These are phyloP conservation scores for Xylariomycetidae sp. DNA, from an alignment of 2,329 filamentous ascomycete genomes.

Conservation along the genomic window DNA sequence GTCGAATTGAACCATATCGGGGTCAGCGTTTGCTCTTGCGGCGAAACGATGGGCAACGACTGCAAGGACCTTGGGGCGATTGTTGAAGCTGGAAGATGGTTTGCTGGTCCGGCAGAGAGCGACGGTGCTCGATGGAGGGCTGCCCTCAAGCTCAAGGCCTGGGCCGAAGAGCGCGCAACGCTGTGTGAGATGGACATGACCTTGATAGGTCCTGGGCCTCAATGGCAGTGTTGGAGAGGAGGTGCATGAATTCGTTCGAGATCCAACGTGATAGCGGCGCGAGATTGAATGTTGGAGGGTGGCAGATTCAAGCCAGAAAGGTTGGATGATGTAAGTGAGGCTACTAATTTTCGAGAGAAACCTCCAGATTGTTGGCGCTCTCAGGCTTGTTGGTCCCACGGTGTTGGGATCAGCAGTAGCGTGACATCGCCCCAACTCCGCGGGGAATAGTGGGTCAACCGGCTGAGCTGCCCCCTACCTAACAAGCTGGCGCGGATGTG, in stretches of 20 bases:
- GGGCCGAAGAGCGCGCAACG: constrained; percentile 22
- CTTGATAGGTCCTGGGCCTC: constrained; percentile 24
- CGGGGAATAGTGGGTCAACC: too few relatives aligned
- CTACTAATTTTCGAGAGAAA: constrained; percentile 4
- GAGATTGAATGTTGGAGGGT: too few relatives aligned
- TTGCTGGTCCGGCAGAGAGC: constrained; percentile 2
- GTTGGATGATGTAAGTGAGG: constrained; percentile 10
- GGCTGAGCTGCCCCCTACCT: too few relatives aligned
- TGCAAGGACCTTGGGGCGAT: constrained; percentile 8
- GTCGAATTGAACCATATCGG: constrained; percentile 40
- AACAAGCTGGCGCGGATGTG: too few relatives aligned
- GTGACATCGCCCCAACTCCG: too few relatives aligned
- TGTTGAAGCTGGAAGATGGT: constrained; percentile 7
- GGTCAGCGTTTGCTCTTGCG: constrained; percentile 28
- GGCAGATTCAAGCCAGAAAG: constrained; percentile 1
- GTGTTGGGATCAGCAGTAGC: too few relatives aligned
- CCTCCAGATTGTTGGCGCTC: too few relatives aligned
- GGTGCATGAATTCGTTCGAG: constrained; percentile 22
- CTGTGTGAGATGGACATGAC: constrained; percentile 27
- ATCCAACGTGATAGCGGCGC: too few relatives aligned
- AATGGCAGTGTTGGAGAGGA: constrained; percentile 12
- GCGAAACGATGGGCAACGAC: constrained; percentile 9
- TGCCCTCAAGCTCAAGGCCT: constrained; percentile 21
- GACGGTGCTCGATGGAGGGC: constrained; percentile 13
- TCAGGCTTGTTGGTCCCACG: too few relatives aligned